Evolutionary conservation across 2,329 filamentous ascomycete species (phyloP), one percentile per base, ranked within the genome.

Genomic region (Paecilomyces formosus): DNA sequence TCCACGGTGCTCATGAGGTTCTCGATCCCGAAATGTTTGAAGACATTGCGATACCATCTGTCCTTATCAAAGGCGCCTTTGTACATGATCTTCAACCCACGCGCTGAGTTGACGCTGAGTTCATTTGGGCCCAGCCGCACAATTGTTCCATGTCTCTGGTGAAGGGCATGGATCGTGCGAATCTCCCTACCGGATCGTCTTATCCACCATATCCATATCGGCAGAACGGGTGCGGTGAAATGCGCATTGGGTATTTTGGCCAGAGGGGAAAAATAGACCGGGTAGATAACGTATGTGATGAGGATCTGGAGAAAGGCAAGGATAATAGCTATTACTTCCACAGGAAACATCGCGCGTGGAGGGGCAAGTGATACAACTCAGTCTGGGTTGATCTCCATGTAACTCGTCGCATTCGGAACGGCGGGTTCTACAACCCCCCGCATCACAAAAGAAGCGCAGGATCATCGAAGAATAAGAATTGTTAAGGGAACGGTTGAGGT

Each of bases 41-140:
- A 90, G 26, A 86, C 78, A 28, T 81, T 79, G 69, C 63, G 61
- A 58, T 90, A 90, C 84, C 86, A 90, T 30, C 76, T 70, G 5
- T 82, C 80, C 70, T 90, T 90, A 61, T 88, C 85, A 60, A 86
- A 89, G 0, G 85, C 87, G 12, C 86, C 86, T 9, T 80, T 79
- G 70, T 90, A 91, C 24, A 91, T 78, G 0, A 81, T 80, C 53
- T 81, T 66, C 24, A 76, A 74, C 0, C 83, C 81, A 39, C 83
- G 80, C 2, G 87, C 74, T 58, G 81, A 83, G 66, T 87, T 85
- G 39, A 89, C 77, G 59, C 85, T 88, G 59, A 91, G 68, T 64
- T 90, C 86, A 49, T 76, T 76, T 0, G 87, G 87, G 0, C 79
- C 85, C 1, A 89, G 72, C 15, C 85, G 79, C 6, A 89, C 74